Evolutionary conservation across 1,284 basidiomycete species (phyloP), one percentile per base, ranked within the genome.

Genomic region (Cutaneotrichosporon arboriforme): DNA sequence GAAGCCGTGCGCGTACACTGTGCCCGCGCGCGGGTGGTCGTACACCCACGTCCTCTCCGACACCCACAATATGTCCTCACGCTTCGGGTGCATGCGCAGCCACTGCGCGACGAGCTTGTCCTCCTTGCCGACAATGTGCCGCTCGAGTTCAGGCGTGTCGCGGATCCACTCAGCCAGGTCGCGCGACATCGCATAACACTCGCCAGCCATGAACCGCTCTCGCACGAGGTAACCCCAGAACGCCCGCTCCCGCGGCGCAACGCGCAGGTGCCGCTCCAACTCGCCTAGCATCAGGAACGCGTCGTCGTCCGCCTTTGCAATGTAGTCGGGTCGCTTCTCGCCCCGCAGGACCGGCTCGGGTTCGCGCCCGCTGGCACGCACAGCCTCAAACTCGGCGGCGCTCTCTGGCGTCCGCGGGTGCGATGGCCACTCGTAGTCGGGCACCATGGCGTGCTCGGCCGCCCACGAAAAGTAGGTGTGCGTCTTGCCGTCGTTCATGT

Each of bases 41-140:
- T 98, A 97, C 61, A 98, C 91, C 90, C 90, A 97, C 74, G 94
- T 97, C 23, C 85, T 83, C 70, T 98, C 94, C 63, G 88, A 87
- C 26, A 82, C 81, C 91, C 91, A 97, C 49, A 90, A 82, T 36
- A 98, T 83, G 60, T 85, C 81, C 34, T 81, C 76, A 12, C 85
- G 83, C 44, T 85, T 82, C 0, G 94, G 94, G 76, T 97, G 93
- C 53, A 85, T 70, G 34, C 82, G 81, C 82, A 98, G 90, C 96
- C 94, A 98, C 63, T 85, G 87, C 3, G 92, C 85, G n/a, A 80
- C 77, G 66, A 90, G 85, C 74, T 97, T 94, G 76, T 98, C 94
- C 77, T 98, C 94, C 8, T 90, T 88, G 15, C 96, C 94, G 48
- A 80, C 81, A 14, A 82, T 84, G 68, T 89, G 76, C 18, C 79